Percentiles rank a stretch among this genome's conserved stretches.
Conservation (phyloP, 805 yeast species). For the Kodamaea nitidulidarum region DNA sequence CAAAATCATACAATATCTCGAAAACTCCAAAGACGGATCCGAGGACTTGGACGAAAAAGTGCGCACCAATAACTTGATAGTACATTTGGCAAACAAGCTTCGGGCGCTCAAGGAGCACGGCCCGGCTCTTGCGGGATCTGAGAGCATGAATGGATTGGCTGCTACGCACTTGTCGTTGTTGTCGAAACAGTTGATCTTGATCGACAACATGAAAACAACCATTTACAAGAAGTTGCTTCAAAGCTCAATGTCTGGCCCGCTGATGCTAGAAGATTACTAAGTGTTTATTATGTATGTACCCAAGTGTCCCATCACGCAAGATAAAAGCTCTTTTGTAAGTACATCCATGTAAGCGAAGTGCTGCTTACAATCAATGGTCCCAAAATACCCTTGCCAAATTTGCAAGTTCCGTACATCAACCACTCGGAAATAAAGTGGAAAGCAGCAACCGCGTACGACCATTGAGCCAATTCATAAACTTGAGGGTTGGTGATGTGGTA, state of each 20-base stretch:
- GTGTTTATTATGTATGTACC: no score
- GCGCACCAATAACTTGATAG: slow-evolving; percentile 21
- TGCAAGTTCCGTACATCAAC: slow-evolving; percentile 73
- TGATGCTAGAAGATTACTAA: slow-evolving; percentile 3
- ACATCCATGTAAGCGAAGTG: slow-evolving; percentile 75
- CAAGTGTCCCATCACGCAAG: background rate
- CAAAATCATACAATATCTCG: slow-evolving; percentile 19
- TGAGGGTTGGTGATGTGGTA: slow-evolving; percentile 60
- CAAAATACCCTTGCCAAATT: slow-evolving; percentile 78
- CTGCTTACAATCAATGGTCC: slow-evolving; percentile 85
- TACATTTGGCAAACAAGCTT: slow-evolving; percentile 26
- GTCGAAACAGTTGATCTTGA: slow-evolving; percentile 24
- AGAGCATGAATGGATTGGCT: slow-evolving; percentile 15
- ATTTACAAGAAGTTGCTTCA: slow-evolving; percentile 9
- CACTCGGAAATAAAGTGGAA: slow-evolving; percentile 83
- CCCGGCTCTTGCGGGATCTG: slow-evolving; percentile 6
- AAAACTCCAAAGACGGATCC: slow-evolving; percentile 2
- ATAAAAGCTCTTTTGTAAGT: slow-evolving; percentile 62
- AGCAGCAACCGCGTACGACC: slow-evolving; percentile 78
- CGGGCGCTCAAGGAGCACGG: slow-evolving; percentile 13
- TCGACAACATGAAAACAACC: slow-evolving; percentile 4
- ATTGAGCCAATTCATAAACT: slow-evolving; percentile 72
- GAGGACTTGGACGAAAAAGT: slow-evolving; percentile 12
- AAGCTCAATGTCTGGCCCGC: slow-evolving; percentile 5
- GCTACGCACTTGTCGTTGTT: slow-evolving; percentile 28